Conservation (phyloP, 2,329 filamentous ascomycete genomes). For the Botrytis medusae region DNA sequence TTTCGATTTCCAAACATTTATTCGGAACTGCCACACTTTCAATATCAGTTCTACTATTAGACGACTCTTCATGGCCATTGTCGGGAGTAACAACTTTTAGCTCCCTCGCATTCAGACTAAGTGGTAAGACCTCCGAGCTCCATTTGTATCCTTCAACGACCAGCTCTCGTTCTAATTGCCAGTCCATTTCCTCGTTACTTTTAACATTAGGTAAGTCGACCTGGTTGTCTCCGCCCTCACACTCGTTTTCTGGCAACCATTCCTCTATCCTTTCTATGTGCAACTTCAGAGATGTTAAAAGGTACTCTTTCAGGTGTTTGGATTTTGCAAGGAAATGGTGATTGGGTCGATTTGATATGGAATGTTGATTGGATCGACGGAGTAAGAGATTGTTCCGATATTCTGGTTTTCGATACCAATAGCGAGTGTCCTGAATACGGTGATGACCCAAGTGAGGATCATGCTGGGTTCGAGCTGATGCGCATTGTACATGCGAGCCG, state of each 20-base stretch:
- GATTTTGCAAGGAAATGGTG: constrained; percentile 8
- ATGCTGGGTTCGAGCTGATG: not conserved
- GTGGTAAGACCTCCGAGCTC: not conserved
- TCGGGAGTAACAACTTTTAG: not conserved
- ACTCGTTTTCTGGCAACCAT: constrained; percentile 4
- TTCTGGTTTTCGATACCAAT: not conserved
- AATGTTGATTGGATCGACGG: not conserved
- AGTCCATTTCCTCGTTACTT: not conserved
- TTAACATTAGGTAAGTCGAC: not conserved
- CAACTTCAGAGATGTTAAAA: not conserved
- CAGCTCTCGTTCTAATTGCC: not conserved
- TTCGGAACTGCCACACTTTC: not conserved
- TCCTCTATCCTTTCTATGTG: not conserved
- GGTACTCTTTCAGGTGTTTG: constrained; percentile 2
- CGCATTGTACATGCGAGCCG: not conserved
- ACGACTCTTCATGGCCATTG: not conserved
- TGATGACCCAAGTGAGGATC: not conserved
- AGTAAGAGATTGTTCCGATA: not conserved
- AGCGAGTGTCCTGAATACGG: not conserved
- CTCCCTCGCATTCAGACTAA: not conserved
- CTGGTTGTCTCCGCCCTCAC: not conserved
- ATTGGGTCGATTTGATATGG: not conserved
- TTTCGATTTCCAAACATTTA: not conserved
- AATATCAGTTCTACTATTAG: not conserved
- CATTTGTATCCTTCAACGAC: not conserved